phyloP scores from a whole-genome alignment of 176 grass and related monocot genomes.

The Carex littledalei region DNA sequence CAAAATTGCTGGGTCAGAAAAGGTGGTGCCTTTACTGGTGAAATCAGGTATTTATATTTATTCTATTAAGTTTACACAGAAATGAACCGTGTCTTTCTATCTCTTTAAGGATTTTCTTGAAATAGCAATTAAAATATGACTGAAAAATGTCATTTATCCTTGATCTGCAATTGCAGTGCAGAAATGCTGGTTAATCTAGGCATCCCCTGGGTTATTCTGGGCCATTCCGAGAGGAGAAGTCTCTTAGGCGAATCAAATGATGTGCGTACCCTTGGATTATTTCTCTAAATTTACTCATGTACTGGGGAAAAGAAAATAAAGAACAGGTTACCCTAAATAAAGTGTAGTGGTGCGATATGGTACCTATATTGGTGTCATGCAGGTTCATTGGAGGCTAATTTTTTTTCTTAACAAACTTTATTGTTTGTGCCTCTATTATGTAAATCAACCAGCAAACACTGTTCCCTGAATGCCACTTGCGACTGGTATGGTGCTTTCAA shows the following conservation, averaged over 20 bases:
- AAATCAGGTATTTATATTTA: conserved; percentile 62
- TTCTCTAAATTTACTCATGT: background rate
- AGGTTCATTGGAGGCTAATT: background rate
- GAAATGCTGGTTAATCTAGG: conserved; percentile 79
- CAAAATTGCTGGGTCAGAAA: conserved; percentile 94
- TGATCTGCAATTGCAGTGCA: conserved; percentile 11
- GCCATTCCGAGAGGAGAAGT: conserved; percentile 79
- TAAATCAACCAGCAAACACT: background rate
- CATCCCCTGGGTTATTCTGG: conserved; percentile 83
- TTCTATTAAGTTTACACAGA: conserved; percentile 1
- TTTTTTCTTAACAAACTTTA: background rate
- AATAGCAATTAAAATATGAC: background rate
- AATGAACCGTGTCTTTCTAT: background rate
- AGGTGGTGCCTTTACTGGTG: conserved; percentile 82
- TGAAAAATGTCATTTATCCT: background rate
- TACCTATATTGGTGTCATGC: background rate
- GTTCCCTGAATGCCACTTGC: background rate
- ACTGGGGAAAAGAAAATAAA: background rate
- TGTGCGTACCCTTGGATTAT: conserved; percentile 23
- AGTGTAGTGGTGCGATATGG: background rate
- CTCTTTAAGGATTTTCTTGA: background rate
- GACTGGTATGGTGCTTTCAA: background rate
- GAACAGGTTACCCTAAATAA: background rate
- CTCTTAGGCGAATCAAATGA: conserved; percentile 70
- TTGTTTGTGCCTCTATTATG: background rate